Base-by-base conservation (phyloP, 1,284 basidiomycete genomes). In the Psilocybe mexicana region DNA sequence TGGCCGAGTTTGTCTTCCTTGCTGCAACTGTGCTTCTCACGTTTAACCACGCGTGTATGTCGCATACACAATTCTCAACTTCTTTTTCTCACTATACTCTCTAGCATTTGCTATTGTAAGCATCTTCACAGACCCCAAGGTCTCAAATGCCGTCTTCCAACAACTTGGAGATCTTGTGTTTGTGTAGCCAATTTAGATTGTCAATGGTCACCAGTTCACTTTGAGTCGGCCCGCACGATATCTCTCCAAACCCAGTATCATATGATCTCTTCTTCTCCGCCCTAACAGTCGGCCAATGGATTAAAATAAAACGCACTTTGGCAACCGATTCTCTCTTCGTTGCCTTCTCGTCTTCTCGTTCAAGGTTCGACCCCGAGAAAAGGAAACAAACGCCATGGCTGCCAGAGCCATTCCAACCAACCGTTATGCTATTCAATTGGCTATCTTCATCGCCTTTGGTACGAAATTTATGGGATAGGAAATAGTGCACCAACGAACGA, bases 361-460 rank as follows among this genome's bases (percentile, higher is more conserved):
- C 44, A 25, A 42, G 36, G 38, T 55, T 48, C 45, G 30, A n/a
- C 24, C 47, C 14, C 11, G 43, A 46, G 7, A 46, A 43, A 26
- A 25, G 28, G 40, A 46, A 43, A 24, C 46, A 18, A 47, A 49
- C 33, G 53, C 43, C 47, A 66, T 63, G 63, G 61, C 66, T 65
- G 61, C 51, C 48, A 67, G 70, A 62, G 76, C 75, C 26, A 73
- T 83, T 49, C 82, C 83, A 47, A 84, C 79, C 25, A 87, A 85
- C 67, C 77, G 72, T 55, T 81, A 78, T 68, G 85, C 85, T 14
- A 80, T 87, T 54, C 68, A 83, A 30, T 75, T 88, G 50, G 85
- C 85, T 44, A 74, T 83, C 47, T 88, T 88, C 70, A 82, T 88
- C 63, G 76, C 76, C 45, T 77, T 77, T 58, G 75, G 74, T 74